phyloP scores from a whole-genome alignment of 495 filamentous ascomycete genomes.

The Penicillium coffeae region DNA sequence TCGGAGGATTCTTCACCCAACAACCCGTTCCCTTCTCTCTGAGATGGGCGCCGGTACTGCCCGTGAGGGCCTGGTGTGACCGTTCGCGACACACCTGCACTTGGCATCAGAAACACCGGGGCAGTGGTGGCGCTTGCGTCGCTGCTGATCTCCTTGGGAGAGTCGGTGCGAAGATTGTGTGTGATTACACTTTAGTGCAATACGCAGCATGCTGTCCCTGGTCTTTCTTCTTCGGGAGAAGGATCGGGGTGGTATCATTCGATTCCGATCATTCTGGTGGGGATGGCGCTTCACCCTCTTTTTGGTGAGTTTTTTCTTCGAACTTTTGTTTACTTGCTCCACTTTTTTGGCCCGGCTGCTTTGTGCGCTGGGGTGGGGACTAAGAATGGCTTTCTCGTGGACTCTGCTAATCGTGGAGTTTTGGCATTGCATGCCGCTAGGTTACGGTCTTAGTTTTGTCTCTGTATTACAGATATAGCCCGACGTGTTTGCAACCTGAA shows the following conservation, averaged over 20 bases:
- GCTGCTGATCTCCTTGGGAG: constrained; percentile 63
- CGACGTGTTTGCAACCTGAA: too few species aligned
- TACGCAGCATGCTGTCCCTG: constrained; percentile 79
- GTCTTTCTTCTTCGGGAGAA: constrained; percentile 26
- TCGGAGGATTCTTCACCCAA: constrained; percentile 95
- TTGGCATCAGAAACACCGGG: constrained; percentile 99
- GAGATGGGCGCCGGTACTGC: constrained; percentile 54
- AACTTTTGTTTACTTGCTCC: constrained; percentile 4
- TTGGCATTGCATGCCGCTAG: too few species aligned
- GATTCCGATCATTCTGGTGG: constrained; percentile 97
- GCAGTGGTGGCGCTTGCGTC: constrained; percentile 21
- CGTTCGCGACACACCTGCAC: constrained; percentile 71
- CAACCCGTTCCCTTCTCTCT: constrained; percentile 37
- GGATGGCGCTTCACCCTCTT: constrained; percentile 70
- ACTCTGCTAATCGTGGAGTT: constrained; percentile 40
- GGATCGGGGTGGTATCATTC: constrained; percentile 69
- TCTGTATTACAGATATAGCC: too few species aligned
- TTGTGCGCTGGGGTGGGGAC: constrained; percentile 17
- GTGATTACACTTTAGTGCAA: constrained; percentile 95
- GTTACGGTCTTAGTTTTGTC: constrained; percentile 5
- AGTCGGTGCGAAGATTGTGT: constrained; percentile 93
- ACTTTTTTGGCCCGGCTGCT: constrained; percentile 7
- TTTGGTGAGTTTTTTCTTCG: constrained; percentile 57
- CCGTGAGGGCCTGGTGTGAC: constrained; percentile 91
- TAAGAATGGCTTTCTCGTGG: constrained; percentile 27